phyloP scores from a whole-genome alignment of 2,329 filamentous ascomycete genomes.

The Sarocladiaceae sp. region DNA sequence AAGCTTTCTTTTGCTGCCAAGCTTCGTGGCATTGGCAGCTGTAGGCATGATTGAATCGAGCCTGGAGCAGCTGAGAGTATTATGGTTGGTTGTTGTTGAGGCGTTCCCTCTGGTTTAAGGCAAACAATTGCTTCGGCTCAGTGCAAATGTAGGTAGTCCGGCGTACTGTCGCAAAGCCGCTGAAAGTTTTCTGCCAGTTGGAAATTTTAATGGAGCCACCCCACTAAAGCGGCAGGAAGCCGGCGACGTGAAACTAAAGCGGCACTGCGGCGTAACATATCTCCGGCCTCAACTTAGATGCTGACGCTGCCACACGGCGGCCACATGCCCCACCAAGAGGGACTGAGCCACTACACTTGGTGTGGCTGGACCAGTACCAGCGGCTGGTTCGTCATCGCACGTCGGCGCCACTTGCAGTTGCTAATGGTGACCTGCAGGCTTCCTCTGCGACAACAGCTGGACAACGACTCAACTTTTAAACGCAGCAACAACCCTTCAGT shows the following conservation, averaged over 20 bases:
- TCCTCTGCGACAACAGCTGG: conserved; percentile 1
- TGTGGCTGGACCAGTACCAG: conserved; percentile 3
- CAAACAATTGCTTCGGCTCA: no score
- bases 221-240: neutral
- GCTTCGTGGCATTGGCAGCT: conserved; percentile 21
- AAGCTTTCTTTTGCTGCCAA: conserved; percentile 39
- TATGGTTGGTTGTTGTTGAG: neutral
- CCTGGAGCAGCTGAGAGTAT: neutral
- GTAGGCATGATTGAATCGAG: conserved; percentile 14
- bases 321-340: neutral
- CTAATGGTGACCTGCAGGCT: conserved; percentile 1
- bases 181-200: conserved; percentile 19
- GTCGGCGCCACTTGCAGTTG: conserved; percentile 1
- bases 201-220: conserved; percentile 22
- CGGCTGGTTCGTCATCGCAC: conserved; percentile 9
- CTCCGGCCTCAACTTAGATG: neutral
- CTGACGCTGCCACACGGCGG: neutral
- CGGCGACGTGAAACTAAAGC: neutral
- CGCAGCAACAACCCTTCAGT: neutral
- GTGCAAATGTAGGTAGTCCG: no score
- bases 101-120: no score
- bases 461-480: neutral
- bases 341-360: neutral
- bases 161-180: neutral
- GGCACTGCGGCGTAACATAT: neutral